Evolutionary conservation across 1,139 yeast genomes (phyloP), one percentile per base, ranked within the genome.

Genomic region (Scheffersomyces cryptocercus): DNA sequence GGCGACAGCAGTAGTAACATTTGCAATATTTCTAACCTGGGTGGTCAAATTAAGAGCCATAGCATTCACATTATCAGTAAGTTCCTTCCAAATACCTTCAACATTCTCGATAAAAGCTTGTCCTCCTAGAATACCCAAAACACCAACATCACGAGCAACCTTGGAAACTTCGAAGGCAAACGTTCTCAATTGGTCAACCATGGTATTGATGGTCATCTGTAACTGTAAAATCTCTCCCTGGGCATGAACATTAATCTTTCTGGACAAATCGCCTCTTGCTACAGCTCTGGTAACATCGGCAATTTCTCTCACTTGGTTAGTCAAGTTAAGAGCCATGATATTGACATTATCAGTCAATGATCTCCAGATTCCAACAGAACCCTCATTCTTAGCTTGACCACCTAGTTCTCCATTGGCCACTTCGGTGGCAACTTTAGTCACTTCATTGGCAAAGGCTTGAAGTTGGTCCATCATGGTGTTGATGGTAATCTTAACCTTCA

Each of bases 1-100:
- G n/a, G 96, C 96, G 28, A 88, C 96, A 4, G 96, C 96, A 15
- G 96, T 86, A 5, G 96, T 88, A 45, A 88, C 96, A 58, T 87
- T 88, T 30, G 95, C 96, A 54, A 88, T 88, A 64, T 88, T 86
- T 70, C 96, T 77, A 51, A 88, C 96, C 64, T 88, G 96, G 33
- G 89, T 87, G 0, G 96, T 88, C 58, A 88, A 75, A 64, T 88
- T 88, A 41, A 85, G 75, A 26, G 96, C 96, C 96, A 88, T 88
- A 38, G 96, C 95, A 59, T 88, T 88, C 46, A 88, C 95, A 58
- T 88, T 88, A 64, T 88, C 96, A 4, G 95, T 87, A 43, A 88
- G 74, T 65, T 88, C 96, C 58, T 85, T 82, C 96, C 96, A 88
- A 47, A 88, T 88, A 52, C 96, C 96, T 60, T 85, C 90, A 38